Conservation (phyloP, 208 protist genomes). For the Wallacemonas sp. region DNA sequence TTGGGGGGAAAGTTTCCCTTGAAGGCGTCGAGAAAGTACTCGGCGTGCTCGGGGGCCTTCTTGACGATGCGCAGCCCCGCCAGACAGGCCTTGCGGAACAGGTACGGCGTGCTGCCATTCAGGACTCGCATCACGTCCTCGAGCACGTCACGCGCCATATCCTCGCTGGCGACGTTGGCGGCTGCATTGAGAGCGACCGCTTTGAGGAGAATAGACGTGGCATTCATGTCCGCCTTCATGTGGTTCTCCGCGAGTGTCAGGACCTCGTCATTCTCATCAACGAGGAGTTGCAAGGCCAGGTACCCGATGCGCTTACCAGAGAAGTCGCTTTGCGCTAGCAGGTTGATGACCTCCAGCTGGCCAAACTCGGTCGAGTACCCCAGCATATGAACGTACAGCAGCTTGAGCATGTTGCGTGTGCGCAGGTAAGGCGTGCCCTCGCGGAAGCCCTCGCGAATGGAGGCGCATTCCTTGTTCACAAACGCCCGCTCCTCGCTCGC, state of each 20-base stretch:
- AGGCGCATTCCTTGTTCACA: constrained; percentile 96
- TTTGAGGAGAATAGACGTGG: constrained; percentile 84
- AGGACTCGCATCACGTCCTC: constrained; percentile 94
- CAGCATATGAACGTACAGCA: constrained; percentile 99
- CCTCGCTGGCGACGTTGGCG: constrained; percentile 96
- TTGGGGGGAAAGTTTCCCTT: constrained; percentile 66
- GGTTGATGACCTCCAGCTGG: constrained; percentile 98
- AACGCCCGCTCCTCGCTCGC: constrained; percentile 95
- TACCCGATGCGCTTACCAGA: constrained; percentile 98
- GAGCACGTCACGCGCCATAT: constrained; percentile 96
- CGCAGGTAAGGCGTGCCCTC: constrained; percentile 92
- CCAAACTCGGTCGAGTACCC: constrained; percentile 99
- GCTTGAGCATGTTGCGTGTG: constrained; percentile 98
- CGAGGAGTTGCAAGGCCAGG: constrained; percentile 94
- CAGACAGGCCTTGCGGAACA: constrained; percentile 95
- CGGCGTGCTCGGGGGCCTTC: constrained; percentile 95
- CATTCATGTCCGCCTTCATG: constrained; percentile 95
- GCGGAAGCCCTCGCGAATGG: constrained; percentile 94
- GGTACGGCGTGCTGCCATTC: constrained; percentile 83
- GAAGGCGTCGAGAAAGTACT: constrained; percentile 94
- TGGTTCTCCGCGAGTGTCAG: constrained; percentile 98
- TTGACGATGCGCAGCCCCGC: constrained; percentile 87
- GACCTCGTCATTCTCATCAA: constrained; percentile 98
- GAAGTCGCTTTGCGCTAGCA: constrained; percentile 96
- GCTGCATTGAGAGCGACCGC: constrained; percentile 96